Evolutionary conservation across 768 basidiomycete genomes (phyloP).

Genomic region (Leccinum boreale): DNA sequence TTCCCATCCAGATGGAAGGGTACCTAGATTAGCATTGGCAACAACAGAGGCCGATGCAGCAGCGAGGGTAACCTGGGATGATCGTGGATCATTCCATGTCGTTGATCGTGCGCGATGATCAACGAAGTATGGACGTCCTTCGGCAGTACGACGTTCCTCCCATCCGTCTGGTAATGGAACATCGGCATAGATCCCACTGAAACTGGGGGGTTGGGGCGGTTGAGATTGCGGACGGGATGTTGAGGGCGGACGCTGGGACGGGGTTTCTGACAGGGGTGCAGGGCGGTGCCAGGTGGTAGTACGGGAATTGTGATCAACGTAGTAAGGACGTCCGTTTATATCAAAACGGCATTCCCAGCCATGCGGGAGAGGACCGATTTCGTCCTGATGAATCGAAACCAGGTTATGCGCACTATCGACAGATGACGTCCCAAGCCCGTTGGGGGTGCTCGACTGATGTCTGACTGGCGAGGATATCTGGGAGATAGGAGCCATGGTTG

Average conservation of each 20-base stretch:
- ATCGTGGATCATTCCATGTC: constrained; percentile 87
- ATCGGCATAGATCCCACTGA: constrained; percentile 43
- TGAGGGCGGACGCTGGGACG: constrained; percentile 14
- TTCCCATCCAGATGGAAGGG: constrained; percentile 91
- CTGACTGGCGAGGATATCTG: constrained; percentile 13
- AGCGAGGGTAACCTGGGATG: constrained; percentile 44
- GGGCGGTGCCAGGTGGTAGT: constrained; percentile 78
- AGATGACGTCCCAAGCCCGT: constrained; percentile 3
- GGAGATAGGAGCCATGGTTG: constrained; percentile 5
- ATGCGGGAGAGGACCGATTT: constrained; percentile 60
- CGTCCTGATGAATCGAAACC: constrained; percentile 46
- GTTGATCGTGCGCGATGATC: constrained; percentile 84
- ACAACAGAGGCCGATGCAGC: constrained; percentile 41
- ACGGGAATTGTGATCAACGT: constrained; percentile 82
- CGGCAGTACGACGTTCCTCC: constrained; percentile 90
- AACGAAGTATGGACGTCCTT: constrained; percentile 73
- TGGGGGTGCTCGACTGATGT: constrained; percentile 9
- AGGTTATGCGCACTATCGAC: constrained; percentile 3
- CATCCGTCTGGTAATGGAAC: constrained; percentile 83
- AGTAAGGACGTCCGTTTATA: constrained; percentile 64
- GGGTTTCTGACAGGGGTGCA: constrained; percentile 20
- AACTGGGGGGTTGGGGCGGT: constrained; percentile 29
- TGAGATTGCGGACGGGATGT: constrained; percentile 16
- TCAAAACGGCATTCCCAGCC: constrained; percentile 87
- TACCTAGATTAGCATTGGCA: constrained; percentile 64